Percentiles rank a stretch among this genome's conserved stretches.
phyloP scores from a whole-genome alignment of 805 yeast genomes.

The Brettanomyces anomalus region DNA sequence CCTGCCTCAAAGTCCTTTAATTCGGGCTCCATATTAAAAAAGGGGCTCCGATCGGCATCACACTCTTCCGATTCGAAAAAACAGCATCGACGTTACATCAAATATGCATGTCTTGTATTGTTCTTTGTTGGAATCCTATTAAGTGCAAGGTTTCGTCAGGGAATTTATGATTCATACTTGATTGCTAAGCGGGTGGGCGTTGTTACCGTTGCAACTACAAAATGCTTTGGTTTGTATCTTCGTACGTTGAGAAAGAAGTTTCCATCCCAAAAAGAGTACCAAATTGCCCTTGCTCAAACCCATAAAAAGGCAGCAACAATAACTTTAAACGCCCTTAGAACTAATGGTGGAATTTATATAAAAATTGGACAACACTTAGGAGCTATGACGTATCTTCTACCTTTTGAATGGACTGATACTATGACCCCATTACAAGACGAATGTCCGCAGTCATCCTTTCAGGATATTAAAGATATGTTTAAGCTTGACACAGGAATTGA shows the following conservation, averaged over 20 bases:
- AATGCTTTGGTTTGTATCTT: slow-evolving; percentile 68
- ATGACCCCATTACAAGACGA: slow-evolving; percentile 89
- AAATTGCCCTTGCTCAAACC: slow-evolving; percentile 48
- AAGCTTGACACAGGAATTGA: slow-evolving; percentile 51
- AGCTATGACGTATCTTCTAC: slow-evolving; percentile 86
- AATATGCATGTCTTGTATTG: neutral
- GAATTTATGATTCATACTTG: slow-evolving; percentile 5
- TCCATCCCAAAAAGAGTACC: slow-evolving; percentile 39
- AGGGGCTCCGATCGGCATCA: too few relatives aligned
- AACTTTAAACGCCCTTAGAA: slow-evolving; percentile 69
- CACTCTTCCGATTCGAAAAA: too few relatives aligned
- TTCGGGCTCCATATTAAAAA: too few relatives aligned
- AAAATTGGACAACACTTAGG: slow-evolving; percentile 92
- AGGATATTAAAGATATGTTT: slow-evolving; percentile 63
- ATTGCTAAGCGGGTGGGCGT: slow-evolving; percentile 47
- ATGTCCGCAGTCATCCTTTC: slow-evolving; percentile 74
- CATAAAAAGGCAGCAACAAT: slow-evolving; percentile 72
- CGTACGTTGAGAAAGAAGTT: slow-evolving; percentile 34
- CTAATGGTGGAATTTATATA: slow-evolving; percentile 88
- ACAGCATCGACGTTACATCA: neutral
- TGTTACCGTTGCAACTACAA: slow-evolving; percentile 57
- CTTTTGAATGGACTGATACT: slow-evolving; percentile 90
- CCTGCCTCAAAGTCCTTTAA: too few relatives aligned
- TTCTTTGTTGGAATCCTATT: neutral
- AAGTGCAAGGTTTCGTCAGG: neutral